phyloP scores from a whole-genome alignment of 129 eudicot genomes.

The carrot (Daucus carota) region DH1_v3.0 NC_030386.2:36370001-36370500 shows the following conservation, averaged over 20 bases:
- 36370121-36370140: too few relatives aligned
- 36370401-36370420: too few relatives aligned
- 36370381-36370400: background rate
- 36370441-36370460: too few relatives aligned
- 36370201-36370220: background rate
- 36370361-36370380: background rate
- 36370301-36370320: background rate
- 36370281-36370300: background rate
- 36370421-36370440: too few relatives aligned
- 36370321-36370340: background rate
- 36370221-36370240: background rate
- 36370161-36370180: background rate
- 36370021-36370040: background rate
- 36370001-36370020: background rate
- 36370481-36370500: too few relatives aligned
- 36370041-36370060: background rate
- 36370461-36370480: too few relatives aligned
- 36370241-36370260: background rate
- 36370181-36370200: background rate
- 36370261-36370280: background rate
- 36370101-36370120: background rate
- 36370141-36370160: too few relatives aligned
- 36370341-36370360: background rate
- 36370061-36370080: background rate
- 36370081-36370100: background rate